These are phyloP conservation scores for Hyaloscypha finlandica DNA, from an alignment of 495 filamentous ascomycete species.

Conservation along the genomic window DNA sequence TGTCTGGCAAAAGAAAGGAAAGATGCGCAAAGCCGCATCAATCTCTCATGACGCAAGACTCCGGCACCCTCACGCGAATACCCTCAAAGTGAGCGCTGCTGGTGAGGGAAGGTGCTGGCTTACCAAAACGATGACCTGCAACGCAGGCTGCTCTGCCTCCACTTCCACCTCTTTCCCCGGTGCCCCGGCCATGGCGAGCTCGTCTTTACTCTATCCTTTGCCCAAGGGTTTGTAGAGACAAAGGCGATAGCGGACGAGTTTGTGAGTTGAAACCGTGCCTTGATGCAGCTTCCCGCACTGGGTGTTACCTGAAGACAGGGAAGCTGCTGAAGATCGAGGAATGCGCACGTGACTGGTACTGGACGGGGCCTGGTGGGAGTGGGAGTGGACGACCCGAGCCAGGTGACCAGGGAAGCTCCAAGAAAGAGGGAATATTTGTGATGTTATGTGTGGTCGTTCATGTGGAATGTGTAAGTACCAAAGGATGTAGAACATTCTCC, in stretches of 20 bases:
- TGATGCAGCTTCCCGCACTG: constrained; percentile 4
- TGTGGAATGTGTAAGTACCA: neutral
- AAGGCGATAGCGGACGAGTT: neutral
- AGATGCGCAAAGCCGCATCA: neutral
- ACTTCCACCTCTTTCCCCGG: neutral
- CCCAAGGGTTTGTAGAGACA: neutral
- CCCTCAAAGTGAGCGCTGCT: too few species aligned
- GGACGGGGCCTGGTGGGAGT: too few species aligned
- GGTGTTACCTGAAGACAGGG: neutral
- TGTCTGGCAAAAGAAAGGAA: constrained; percentile 15
- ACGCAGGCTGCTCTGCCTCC: constrained; percentile 44
- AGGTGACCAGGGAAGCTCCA: neutral
- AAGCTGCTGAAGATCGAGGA: neutral
- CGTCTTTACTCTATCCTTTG: neutral
- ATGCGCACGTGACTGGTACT: neutral
- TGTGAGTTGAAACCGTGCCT: constrained; percentile 6
- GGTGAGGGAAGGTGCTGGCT: constrained; percentile 38
- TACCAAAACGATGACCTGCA: constrained; percentile 83
- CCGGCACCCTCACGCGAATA: neutral
- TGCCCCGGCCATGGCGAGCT: neutral
- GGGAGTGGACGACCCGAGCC: too few species aligned
- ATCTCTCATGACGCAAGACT: constrained; percentile 7
- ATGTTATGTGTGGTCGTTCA: neutral
- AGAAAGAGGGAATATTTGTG: neutral
- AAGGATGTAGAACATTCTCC: neutral